Conservation (phyloP, 2,329 filamentous ascomycete species). For the Fusarium annulatum region DNA sequence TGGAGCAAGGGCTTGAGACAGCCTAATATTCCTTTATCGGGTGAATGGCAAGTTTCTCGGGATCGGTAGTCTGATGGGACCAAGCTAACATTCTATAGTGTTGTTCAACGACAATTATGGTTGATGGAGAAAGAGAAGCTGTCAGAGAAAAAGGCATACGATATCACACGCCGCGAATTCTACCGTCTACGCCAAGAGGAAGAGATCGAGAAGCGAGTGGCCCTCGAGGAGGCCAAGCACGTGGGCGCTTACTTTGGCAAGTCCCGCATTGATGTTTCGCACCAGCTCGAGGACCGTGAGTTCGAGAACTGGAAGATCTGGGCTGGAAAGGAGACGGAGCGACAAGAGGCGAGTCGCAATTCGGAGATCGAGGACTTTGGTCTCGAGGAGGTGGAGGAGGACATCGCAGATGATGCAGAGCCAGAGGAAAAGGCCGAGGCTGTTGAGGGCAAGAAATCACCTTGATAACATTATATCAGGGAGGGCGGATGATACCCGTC, state of each 20-base stretch:
- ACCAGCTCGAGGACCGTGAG: conserved; percentile 81
- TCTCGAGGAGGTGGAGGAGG: conserved; percentile 50
- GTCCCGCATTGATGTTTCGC: conserved; percentile 77
- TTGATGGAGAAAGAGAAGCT: conserved; percentile 76
- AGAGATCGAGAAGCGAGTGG: conserved; percentile 84
- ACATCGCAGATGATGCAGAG: conserved; percentile 23
- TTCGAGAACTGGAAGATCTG: conserved; percentile 89
- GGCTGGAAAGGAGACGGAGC: conserved; percentile 66
- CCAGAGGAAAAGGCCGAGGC: conserved; percentile 42
- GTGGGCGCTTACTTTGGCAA: conserved; percentile 92
- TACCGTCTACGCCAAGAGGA: conserved; percentile 85
- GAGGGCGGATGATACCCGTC: conserved; percentile 35
- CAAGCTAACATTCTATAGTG: conserved; percentile 64
- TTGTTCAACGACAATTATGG: conserved; percentile 91
- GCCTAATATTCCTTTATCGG: conserved; percentile 78
- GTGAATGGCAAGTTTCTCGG: conserved; percentile 58
- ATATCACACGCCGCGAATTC: conserved; percentile 88
- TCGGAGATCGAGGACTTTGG: conserved; percentile 58
- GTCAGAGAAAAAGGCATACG: conserved; percentile 77
- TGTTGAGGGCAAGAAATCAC: conserved; percentile 23
- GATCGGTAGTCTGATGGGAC: background rate
- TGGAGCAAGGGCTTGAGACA: conserved; percentile 84
- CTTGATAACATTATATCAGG: conserved; percentile 15
- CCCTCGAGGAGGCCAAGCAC: conserved; percentile 85
- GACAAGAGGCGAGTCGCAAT: conserved; percentile 53